A percentile compares a stretch with the other conserved stretches of the same genome.
phyloP scores from a whole-genome alignment of 345 rosid species.

The Hibiscus mutabilis region DNA sequence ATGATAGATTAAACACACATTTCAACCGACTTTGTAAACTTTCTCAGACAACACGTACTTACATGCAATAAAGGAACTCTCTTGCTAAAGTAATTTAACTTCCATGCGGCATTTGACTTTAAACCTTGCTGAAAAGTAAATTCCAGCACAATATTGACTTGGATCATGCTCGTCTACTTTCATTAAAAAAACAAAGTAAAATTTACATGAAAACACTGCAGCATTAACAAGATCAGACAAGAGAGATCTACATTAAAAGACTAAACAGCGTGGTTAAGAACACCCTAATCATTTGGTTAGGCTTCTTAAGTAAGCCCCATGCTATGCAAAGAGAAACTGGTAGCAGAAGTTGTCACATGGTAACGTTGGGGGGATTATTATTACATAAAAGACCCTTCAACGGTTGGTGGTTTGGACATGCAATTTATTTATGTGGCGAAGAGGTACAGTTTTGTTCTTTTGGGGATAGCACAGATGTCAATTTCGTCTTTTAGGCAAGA shows the following conservation, averaged over 20 bases:
- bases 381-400: slow-evolving; percentile 1
- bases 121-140: too few relatives aligned
- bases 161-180: not conserved
- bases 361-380: not conserved
- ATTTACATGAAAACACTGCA: not conserved
- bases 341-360: not conserved
- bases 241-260: slow-evolving; percentile 7
- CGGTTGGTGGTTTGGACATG: not conserved
- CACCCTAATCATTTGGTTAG: not conserved
- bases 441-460: slow-evolving; percentile 22
- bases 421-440: not conserved
- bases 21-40: not conserved
- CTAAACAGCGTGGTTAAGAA: not conserved
- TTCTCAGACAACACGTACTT: not conserved
- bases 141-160: not conserved
- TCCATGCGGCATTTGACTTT: not conserved
- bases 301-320: not conserved
- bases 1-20: not conserved
- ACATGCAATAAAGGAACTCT: not conserved
- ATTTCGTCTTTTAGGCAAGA: slow-evolving; percentile 23
- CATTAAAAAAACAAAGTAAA: not conserved
- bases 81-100: not conserved
- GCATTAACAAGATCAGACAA: not conserved
- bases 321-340: not conserved
- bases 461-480: slow-evolving; percentile 5